Base-by-base conservation (phyloP, 169 alveolate genomes). In the Cryptosporidium sp. region DNA sequence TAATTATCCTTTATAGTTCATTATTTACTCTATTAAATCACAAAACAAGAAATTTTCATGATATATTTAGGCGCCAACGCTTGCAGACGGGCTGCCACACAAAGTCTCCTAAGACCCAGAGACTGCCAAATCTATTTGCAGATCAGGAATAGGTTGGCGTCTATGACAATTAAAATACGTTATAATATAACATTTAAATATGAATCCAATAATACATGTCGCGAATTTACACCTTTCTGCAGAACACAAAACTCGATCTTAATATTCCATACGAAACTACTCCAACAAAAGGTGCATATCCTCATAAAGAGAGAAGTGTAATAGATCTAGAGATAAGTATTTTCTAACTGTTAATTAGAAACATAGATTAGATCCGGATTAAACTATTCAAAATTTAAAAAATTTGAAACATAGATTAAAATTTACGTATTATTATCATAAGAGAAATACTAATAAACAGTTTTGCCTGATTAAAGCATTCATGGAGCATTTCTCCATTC, bases 401-500 rank as follows among this genome's bases (percentile, higher is more conserved):
- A 21, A 21, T n/a, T 8, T 26, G 37, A 26, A 23, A 56, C 29
- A n/a, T 56, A 56, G 67, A 56, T 56, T 56, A 56, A 56, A 56
- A n/a, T 23, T 56, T 56, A 53, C 10, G 65, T 53, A 62, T 14
- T 62, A 65, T 65, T 65, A 65, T 65, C 72, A 65, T 65, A 65
- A 14, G 72, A 56, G 67, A 65, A 65, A 65, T 65, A 65, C 72
- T 65, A 65, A 65, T 65, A 65, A 56, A 56, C 67, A n/a, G 48
- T 48, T 21, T 14, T 26, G 84, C 39, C 39, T 21, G 70, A 42
- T 29, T 23, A 31, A 75, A 75, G 52, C 16, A 29, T 26, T 37
- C 52, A 80, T 80, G 89, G 89, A 62, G 89, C 89, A 65, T 80
- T 80, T 80, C 89, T 80, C 89, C 89, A 80, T 62, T 80, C 89